Base-by-base conservation (phyloP, 2,329 filamentous ascomycete species). In the Lasiodiplodia gonubiensis region DNA sequence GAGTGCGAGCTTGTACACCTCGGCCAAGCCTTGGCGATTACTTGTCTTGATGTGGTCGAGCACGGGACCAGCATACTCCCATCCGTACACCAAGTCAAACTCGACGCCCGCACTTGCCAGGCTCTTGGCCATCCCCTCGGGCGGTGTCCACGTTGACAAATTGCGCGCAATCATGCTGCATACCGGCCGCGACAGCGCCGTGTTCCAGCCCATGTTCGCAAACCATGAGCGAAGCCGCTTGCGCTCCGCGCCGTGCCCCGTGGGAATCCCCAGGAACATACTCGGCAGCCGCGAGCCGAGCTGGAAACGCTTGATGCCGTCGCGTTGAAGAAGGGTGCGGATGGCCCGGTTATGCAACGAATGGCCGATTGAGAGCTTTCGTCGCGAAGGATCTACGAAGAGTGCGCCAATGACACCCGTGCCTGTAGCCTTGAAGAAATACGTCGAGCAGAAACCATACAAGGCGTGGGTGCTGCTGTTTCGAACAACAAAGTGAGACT, bases 381-480 rank as follows among this genome's bases (percentile, higher is more conserved):
- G 88, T 74, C 96, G 90, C 4, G 86, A 82, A 0, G 94, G 94
- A 71, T 97, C 94, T 46, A 98, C 94, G 69, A 97, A 91, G n/a
- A 98, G 84, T 3, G 92, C 89, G 0, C 91, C 93, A 61, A 98
- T 88, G 21, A 93, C 90, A 18, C 92, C 93, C 4, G 89, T 89
- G 7, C 86, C 86, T 3, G 84, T 89, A n/a, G 82, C 84, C 49
- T 88, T 88, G 74, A 91, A 88, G 76, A 88, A 93, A 76, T 97
- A 97, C 0, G 93, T 97, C 0, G 93, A 91, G 74, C 92, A 94
- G 78, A 97, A 98, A 2, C 94, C 94, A 74, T 97, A 97, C 0
- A 98, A 81, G 0, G 92, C 92, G 70, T 93, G 90, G 0, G 94
- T 98, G 77, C 92, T 97, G 80, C 92, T 96, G 76, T 97, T 98